Evolutionary conservation across 2,329 filamentous ascomycete genomes (phyloP).

Genomic region (Fusarium sp.): DNA sequence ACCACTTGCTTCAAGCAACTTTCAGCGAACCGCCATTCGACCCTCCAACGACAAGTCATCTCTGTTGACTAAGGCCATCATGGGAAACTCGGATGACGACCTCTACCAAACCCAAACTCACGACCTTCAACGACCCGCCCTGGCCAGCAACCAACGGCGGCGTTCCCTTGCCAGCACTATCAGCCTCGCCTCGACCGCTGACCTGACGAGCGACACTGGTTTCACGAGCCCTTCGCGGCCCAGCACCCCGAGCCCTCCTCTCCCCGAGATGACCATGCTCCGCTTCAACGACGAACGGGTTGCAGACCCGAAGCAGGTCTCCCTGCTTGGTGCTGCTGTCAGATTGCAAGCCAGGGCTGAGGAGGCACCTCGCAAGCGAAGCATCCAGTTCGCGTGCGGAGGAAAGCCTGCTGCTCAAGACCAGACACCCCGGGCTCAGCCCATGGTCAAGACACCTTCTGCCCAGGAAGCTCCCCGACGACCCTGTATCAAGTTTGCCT

Average conservation of each 20-base stretch:
- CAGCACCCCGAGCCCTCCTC: slow-evolving; percentile 89
- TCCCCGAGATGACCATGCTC: slow-evolving; percentile 67
- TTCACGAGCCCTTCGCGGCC: slow-evolving; percentile 90
- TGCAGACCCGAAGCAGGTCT: slow-evolving; percentile 41
- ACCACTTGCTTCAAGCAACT: slow-evolving; percentile 47
- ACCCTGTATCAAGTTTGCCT: slow-evolving; percentile 81
- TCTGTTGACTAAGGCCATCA: slow-evolving; percentile 86
- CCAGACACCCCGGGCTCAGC: slow-evolving; percentile 51
- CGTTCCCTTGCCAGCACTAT: slow-evolving; percentile 82
- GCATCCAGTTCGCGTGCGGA: slow-evolving; percentile 91
- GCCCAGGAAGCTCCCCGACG: slow-evolving; percentile 61
- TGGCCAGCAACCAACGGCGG: slow-evolving; percentile 56
- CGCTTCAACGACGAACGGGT: slow-evolving; percentile 52
- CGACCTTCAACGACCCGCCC: slow-evolving; percentile 38
- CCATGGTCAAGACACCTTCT: slow-evolving; percentile 49
- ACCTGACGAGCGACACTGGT: slow-evolving; percentile 94
- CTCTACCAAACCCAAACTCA: slow-evolving; percentile 51
- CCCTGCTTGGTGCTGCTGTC: slow-evolving; percentile 41
- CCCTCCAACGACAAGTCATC: slow-evolving; percentile 75
- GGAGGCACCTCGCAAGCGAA: slow-evolving; percentile 75
- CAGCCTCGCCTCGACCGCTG: slow-evolving; percentile 85
- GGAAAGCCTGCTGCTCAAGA: slow-evolving; percentile 67
- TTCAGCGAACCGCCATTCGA: slow-evolving; percentile 62
- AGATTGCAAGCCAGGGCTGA: slow-evolving; percentile 55
- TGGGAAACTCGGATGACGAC: slow-evolving; percentile 72